phyloP scores from a whole-genome alignment of 2,329 filamentous ascomycete genomes.

The Aspergillus sp. region DNA sequence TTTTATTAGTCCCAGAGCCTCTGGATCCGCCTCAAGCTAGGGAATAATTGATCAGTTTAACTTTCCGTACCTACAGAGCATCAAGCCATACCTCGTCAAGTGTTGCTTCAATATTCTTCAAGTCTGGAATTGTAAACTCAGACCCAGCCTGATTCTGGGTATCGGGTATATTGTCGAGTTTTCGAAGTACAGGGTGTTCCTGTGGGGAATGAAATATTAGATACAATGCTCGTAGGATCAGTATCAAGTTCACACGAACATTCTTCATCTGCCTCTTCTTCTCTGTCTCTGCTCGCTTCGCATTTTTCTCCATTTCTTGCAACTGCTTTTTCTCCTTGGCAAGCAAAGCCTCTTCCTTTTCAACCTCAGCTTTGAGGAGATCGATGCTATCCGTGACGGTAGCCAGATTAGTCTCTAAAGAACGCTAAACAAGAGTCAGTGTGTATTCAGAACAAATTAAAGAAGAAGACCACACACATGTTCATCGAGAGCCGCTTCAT shows the following conservation, averaged over 20 bases:
- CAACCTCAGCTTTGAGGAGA: constrained; percentile 38
- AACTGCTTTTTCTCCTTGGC: constrained; percentile 35
- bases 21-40: constrained; percentile 35
- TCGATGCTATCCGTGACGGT: constrained; percentile 35
- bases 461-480: constrained; percentile 26
- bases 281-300: constrained; percentile 34
- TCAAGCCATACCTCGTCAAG: constrained; percentile 29
- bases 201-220: constrained; percentile 17
- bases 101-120: constrained; percentile 18
- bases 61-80: too few relatives aligned
- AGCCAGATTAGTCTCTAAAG: constrained; percentile 35
- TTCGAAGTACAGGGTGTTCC: constrained; percentile 37
- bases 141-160: constrained; percentile 11
- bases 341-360: constrained; percentile 38
- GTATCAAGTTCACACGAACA: constrained; percentile 16
- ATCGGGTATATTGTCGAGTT: constrained; percentile 22
- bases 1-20: constrained; percentile 29
- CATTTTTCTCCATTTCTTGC: constrained; percentile 39
- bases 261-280: constrained; percentile 38
- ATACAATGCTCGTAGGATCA: background rate
- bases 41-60: constrained; percentile 2
- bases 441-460: background rate
- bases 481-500: constrained; percentile 39
- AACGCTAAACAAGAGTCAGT: constrained; percentile 22
- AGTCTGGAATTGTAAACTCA: constrained; percentile 23